Evolutionary conservation across 2,329 filamentous ascomycete genomes (phyloP).

Genomic region (Aspergillus tubingensis): DNA sequence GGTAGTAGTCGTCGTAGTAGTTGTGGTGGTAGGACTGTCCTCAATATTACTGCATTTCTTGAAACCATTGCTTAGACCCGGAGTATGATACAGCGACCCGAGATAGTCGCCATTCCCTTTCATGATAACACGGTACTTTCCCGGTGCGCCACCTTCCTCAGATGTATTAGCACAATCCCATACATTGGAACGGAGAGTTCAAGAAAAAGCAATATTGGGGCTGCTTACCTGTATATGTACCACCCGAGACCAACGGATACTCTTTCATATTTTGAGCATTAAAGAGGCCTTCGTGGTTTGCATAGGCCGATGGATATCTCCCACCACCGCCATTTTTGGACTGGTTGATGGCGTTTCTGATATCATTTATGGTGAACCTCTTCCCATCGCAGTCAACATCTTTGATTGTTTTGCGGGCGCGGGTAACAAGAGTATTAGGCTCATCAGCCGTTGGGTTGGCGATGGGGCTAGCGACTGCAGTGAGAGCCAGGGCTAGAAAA

Average conservation of each 20-base stretch:
- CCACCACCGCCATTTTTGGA: background rate
- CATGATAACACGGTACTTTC: background rate
- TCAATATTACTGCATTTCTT: too few species aligned
- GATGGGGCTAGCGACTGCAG: background rate
- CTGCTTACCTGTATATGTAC: background rate
- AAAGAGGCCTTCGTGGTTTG: background rate
- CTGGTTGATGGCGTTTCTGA: background rate
- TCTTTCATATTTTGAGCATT: background rate
- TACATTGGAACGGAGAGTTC: background rate
- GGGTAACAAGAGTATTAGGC: background rate
- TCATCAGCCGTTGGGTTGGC: background rate
- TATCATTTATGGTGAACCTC: background rate
- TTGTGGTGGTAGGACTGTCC: too few species aligned
- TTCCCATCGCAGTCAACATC: background rate
- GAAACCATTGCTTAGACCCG: too few species aligned
- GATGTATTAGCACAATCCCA: background rate
- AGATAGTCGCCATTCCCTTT: background rate
- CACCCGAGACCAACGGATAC: background rate
- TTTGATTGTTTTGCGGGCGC: background rate
- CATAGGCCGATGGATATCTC: background rate
- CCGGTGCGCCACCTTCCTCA: background rate
- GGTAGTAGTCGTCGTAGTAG: too few species aligned
- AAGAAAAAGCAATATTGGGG: background rate
- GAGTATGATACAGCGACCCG: background rate
- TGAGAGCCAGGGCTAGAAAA: background rate